Conservation (phyloP, 2,329 filamentous ascomycete genomes). For the Apiospora hydei region DNA sequence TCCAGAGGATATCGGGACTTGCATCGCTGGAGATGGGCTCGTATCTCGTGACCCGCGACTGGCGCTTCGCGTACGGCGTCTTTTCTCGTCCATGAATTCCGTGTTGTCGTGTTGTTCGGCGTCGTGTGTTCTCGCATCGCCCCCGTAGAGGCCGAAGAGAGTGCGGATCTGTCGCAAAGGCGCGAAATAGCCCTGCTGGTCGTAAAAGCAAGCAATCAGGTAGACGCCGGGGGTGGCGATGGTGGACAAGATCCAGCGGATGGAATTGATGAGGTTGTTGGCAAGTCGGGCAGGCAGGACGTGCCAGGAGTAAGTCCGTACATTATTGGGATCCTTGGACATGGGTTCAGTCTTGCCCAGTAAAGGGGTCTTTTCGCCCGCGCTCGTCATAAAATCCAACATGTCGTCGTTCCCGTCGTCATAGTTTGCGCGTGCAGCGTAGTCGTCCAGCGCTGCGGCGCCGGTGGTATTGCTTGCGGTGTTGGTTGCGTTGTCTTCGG, state of each 20-base stretch:
- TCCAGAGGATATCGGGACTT: constrained; percentile 48
- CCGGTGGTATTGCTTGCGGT: constrained; percentile 35
- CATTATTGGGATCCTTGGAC: constrained; percentile 40
- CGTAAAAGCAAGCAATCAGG: constrained; percentile 82
- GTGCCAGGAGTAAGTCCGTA: constrained; percentile 58
- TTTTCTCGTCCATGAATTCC: constrained; percentile 42
- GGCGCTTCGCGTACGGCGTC: constrained; percentile 34
- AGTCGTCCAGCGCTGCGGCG: constrained; percentile 44
- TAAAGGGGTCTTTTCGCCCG: constrained; percentile 75
- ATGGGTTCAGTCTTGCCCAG: constrained; percentile 49
- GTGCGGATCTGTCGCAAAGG: constrained; percentile 76
- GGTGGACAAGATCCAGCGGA: constrained; percentile 80
- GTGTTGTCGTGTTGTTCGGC: constrained; percentile 45
- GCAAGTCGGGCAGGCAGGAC: constrained; percentile 73
- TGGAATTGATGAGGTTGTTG: constrained; percentile 74
- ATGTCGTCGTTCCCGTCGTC: constrained; percentile 45
- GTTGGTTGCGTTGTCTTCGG: constrained; percentile 36
- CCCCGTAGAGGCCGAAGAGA: constrained; percentile 52
- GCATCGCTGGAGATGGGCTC: constrained; percentile 36
- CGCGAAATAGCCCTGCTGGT: constrained; percentile 80
- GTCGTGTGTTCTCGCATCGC: constrained; percentile 48
- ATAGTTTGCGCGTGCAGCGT: constrained; percentile 43
- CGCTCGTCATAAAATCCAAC: constrained; percentile 25
- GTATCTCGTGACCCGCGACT: constrained; percentile 30
- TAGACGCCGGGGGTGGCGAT: constrained; percentile 83